Percentiles rank a stretch among this genome's conserved stretches.
Evolutionary conservation across 2,329 filamentous ascomycete genomes (phyloP).

Genomic region (Zymoseptoria pseudotritici): DNA sequence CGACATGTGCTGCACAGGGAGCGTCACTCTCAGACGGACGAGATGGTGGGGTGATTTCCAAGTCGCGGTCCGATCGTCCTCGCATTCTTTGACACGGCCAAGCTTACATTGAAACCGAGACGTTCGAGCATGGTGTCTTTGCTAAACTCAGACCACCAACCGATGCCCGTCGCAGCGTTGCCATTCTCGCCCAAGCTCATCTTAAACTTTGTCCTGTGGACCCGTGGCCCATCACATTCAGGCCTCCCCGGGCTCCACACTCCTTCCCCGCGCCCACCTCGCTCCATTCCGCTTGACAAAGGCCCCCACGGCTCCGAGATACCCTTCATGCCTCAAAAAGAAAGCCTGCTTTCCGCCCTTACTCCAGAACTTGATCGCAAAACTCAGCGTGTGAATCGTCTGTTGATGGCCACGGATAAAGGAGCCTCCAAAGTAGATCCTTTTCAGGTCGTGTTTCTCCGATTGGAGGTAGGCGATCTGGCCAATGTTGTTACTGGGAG

Average conservation of each 20-base stretch:
- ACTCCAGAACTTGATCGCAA: slow-evolving; percentile 96
- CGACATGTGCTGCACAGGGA: too few relatives aligned
- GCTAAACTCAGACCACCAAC: too few relatives aligned
- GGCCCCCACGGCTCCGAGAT: slow-evolving; percentile 85
- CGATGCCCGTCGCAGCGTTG: too few relatives aligned
- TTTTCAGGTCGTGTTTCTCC: slow-evolving; percentile 80
- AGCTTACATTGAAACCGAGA: too few relatives aligned
- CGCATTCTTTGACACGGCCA: too few relatives aligned
- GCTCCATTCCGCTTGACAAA: slow-evolving; percentile 86
- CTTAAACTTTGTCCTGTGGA: too few relatives aligned
- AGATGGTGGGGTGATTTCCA: too few relatives aligned
- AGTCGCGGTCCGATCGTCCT: too few relatives aligned
- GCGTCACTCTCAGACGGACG: too few relatives aligned
- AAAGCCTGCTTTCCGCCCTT: slow-evolving; percentile 91
- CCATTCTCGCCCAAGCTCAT: too few relatives aligned
- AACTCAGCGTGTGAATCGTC: slow-evolving; percentile 95
- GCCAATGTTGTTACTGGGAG: slow-evolving; percentile 96
- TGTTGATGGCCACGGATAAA: slow-evolving; percentile 95
- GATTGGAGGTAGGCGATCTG: slow-evolving; percentile 97
- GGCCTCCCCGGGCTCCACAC: slow-evolving; percentile 31
- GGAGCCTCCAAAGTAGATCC: slow-evolving; percentile 95
- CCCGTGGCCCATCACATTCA: too few relatives aligned
- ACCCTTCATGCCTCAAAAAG: slow-evolving; percentile 91
- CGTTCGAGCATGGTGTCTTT: too few relatives aligned
- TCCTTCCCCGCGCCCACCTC: slow-evolving; percentile 79